These are phyloP conservation scores for Pseudotulostoma volvatum DNA, from an alignment of 495 filamentous ascomycete species.

Conservation along the genomic window DNA sequence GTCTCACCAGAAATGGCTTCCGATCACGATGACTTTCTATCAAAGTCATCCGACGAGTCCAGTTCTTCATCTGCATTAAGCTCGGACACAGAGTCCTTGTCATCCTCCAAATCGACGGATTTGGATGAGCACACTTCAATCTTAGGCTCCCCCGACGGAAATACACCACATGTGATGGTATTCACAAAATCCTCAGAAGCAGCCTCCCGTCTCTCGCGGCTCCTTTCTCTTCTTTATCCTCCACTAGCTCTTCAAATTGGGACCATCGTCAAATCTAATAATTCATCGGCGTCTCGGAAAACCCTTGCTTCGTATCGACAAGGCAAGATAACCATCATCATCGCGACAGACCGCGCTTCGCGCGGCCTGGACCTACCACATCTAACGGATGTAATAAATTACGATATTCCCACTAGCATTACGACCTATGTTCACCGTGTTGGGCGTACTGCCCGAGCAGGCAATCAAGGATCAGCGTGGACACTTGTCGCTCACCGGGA, in stretches of 20 bases:
- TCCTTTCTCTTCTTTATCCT: slow-evolving; percentile 55
- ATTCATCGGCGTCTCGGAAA: slow-evolving; percentile 44
- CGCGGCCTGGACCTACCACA: slow-evolving; percentile 77
- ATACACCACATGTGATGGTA: slow-evolving; percentile 40
- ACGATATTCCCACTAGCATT: slow-evolving; percentile 70
- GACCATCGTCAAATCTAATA: slow-evolving; percentile 59
- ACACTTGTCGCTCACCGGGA: slow-evolving; percentile 64
- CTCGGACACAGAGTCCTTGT: neutral
- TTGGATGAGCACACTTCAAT: neutral
- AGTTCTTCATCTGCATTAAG: slow-evolving; percentile 4
- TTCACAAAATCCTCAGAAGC: slow-evolving; percentile 82
- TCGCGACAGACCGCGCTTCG: slow-evolving; percentile 82
- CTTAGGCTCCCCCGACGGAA: neutral
- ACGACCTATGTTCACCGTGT: slow-evolving; percentile 85
- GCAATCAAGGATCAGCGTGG: slow-evolving; percentile 61
- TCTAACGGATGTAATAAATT: slow-evolving; percentile 78
- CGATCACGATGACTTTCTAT: slow-evolving; percentile 10
- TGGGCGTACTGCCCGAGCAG: slow-evolving; percentile 77
- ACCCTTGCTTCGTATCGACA: slow-evolving; percentile 45
- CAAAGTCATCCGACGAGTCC: slow-evolving; percentile 4
- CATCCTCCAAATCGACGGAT: neutral
- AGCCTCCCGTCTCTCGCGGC: slow-evolving; percentile 59
- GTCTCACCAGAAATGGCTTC: slow-evolving; percentile 13
- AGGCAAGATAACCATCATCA: slow-evolving; percentile 52
- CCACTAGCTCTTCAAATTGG: slow-evolving; percentile 37